Conservation (phyloP, 2,329 filamentous ascomycete genomes). For the Colletotrichum graminicola region DNA sequence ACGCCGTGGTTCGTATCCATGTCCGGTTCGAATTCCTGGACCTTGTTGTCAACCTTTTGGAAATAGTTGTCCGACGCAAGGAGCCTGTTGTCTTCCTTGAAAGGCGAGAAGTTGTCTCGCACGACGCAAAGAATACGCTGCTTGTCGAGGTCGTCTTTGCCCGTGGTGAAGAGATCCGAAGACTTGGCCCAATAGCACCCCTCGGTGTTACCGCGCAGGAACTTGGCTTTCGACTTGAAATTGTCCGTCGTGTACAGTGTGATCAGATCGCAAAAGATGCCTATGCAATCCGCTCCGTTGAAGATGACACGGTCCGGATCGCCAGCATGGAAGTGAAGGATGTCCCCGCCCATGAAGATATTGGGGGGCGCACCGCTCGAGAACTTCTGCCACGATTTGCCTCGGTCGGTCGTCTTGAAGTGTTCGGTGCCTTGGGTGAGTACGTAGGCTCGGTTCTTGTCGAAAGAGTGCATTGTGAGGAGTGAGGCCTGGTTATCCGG, state of each 20-base stretch:
- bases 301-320: constrained; percentile 90
- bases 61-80: constrained; percentile 89
- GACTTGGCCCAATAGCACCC: constrained; percentile 92
- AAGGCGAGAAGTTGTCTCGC: constrained; percentile 76
- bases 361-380: constrained; percentile 70
- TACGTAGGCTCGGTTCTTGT: constrained; percentile 83
- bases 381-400: constrained; percentile 85
- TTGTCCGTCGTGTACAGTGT: constrained; percentile 85
- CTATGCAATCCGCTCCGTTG: constrained; percentile 77
- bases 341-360: constrained; percentile 59
- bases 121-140: constrained; percentile 85
- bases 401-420: constrained; percentile 86
- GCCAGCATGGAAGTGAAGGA: constrained; percentile 83
- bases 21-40: constrained; percentile 79
- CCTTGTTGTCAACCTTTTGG: constrained; percentile 58
- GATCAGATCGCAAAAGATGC: constrained; percentile 72
- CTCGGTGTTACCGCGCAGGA: constrained; percentile 75
- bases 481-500: constrained; percentile 71
- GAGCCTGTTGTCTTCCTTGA: constrained; percentile 81
- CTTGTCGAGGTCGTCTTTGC: constrained; percentile 73
- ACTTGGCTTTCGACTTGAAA: constrained; percentile 76
- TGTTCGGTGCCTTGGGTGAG: constrained; percentile 78
- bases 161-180: constrained; percentile 78
- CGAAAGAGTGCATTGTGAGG: constrained; percentile 82
- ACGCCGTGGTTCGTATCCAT: constrained; percentile 81